Evolutionary conservation across 164 flowering plant species (phyloP), one percentile per base, ranked within the genome.

Genomic region (Litsea cubeba): DNA sequence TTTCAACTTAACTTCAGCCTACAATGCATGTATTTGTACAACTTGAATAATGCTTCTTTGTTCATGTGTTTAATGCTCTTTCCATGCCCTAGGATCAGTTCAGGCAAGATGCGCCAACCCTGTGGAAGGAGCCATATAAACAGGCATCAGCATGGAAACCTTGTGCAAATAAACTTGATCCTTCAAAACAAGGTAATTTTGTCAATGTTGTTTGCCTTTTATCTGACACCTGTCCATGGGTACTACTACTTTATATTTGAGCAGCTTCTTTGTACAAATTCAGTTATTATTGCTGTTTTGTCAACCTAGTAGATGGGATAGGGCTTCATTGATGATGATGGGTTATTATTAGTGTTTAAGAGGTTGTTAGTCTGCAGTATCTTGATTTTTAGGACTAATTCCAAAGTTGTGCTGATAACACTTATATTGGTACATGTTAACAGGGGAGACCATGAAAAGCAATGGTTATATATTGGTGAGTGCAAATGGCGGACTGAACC

Each of bases 401-500:
- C 24, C 22, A 11, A 35, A 11, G 1, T 50, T 32, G 23, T 28
- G 14, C 18, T 28, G 70, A n/a, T 71, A 23, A 7, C 20, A 23
- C 49, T 60, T 2, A 60, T 28, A 25, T 6, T 54, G 71, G 58
- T 24, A 14, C 25, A 6, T 71, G 24, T 28, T 26, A 54, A 58
- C 88, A 91, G 98, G 82, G 62, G 81, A 78, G 69, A 71, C 70
- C 50, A 69, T 71, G 1, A 74, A 74, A 74, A 85, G 73, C 72
- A 91, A 77, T 77, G 97, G 98, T 62, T 96, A 82, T 78, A 84
- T 94, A 68, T 64, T 94, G 84, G 88, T 96, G 71, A 96, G 97
- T 80, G 99, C 99, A 71, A 96, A 96, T 84, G 99, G 99, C 40
- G 99, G 99, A 68, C 97, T 96, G 72, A 96, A 96, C 81, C 98